Base-by-base conservation (phyloP, 345 rosid species). In the Lepidium africanum region DNA sequence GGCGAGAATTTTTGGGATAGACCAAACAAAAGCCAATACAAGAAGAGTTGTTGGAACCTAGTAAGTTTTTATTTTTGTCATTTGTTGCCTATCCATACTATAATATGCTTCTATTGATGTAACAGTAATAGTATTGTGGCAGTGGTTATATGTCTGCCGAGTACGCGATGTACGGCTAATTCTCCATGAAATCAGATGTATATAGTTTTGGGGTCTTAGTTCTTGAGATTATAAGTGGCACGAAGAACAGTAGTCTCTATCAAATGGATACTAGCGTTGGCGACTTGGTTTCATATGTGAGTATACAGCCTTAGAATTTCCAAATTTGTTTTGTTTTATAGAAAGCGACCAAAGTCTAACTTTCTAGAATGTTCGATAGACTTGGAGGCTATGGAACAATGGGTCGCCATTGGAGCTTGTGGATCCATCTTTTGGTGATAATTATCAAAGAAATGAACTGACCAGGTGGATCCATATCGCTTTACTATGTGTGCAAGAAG, bases 11-110 rank as follows among this genome's bases (percentile, higher is more conserved):
- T 81, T 79, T 39, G 56, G 63, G 3, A 67, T 39, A 23, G 76
- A 73, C 27, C 59, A 84, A 43, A 58, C 63, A 14, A 70, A 76
- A 60, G 84, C 67, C 6, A 74, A 69, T 14, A 84, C 84, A 0
- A 42, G 8, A 42, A 79, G 81, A 58, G 59, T 81, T 21, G 81
- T 75, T 0, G 87, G 78, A 14, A 79, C 92, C 37, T 77, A 57
- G 92, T 85, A 80, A 70, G 74, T 63, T 54, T 16, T 53, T 0
- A n/a, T 5, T 2, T 5, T 12, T 27, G 6, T 12, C 7, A 35
- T 48, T 21, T 30, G 25, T 23, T 64, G 11, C 15, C 11, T 65
- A 0, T 38, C 8, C 7, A 13, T 45, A 63, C 7, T 11, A 1
- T 7, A 13, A 35, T 16, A 13, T 19, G 47, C 13, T 45, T 37